Conservation (phyloP, 257 asterid genomes). For the Avicennia marina region DNA sequence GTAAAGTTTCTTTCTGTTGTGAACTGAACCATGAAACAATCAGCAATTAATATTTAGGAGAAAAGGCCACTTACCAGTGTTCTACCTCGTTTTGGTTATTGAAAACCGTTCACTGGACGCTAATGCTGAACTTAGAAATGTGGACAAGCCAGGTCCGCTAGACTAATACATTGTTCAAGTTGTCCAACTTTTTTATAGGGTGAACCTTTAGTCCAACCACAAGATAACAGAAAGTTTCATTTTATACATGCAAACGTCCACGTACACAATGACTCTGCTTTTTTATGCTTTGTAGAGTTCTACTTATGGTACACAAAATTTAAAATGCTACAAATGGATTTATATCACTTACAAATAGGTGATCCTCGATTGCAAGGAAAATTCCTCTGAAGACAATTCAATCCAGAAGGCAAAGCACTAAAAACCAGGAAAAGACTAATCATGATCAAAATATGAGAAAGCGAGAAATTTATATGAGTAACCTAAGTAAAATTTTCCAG, state of each 20-base stretch:
- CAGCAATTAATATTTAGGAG: too few species aligned
- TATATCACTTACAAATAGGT: conserved; percentile 51
- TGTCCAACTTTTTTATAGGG: not conserved
- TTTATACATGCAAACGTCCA: too few species aligned
- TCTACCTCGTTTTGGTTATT: conserved; percentile 5
- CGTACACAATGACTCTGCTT: too few species aligned
- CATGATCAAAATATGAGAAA: not conserved
- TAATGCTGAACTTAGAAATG: too few species aligned
- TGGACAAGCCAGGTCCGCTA: not conserved
- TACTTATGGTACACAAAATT: too few species aligned
- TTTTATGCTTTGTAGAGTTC: too few species aligned
- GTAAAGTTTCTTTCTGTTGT: not conserved
- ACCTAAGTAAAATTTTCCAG: not conserved
- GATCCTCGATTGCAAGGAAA: conserved; percentile 61
- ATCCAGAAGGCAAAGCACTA: conserved; percentile 58
- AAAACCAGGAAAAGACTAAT: conserved; percentile 19
- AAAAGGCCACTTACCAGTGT: not conserved
- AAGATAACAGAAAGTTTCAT: not conserved
- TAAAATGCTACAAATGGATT: too few species aligned
- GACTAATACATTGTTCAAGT: not conserved
- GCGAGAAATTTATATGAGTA: not conserved
- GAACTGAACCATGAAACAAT: not conserved
- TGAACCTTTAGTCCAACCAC: not conserved
- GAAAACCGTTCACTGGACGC: too few species aligned
- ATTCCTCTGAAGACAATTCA: conserved; percentile 65